phyloP scores from a whole-genome alignment of 73 alveolate species.

The Symbiodinium pilosum region DNA sequence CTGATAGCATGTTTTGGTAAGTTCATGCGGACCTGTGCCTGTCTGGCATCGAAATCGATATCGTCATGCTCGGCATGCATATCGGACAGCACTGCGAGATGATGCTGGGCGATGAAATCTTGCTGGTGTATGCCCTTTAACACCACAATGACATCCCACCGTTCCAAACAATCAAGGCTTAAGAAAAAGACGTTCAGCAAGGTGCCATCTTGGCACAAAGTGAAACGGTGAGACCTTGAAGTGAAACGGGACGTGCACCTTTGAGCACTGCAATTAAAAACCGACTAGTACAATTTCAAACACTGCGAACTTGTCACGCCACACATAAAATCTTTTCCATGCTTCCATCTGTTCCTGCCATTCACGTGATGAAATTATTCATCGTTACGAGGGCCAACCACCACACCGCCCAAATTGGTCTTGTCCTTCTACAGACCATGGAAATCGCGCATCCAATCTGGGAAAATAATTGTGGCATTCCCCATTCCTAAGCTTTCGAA shows the following conservation, averaged over 20 bases:
- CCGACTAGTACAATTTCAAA: no score
- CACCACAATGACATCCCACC: background rate
- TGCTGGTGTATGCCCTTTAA: background rate
- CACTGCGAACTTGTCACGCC: no score
- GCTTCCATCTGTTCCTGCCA: no score
- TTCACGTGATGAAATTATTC: no score
- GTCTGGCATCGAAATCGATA: background rate
- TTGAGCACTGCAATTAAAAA: background rate
- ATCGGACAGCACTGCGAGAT: background rate
- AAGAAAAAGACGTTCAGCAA: no score
- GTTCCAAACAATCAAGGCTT: background rate
- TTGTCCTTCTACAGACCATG: no score
- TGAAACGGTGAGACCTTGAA: background rate
- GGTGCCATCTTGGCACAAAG: background rate
- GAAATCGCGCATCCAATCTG: no score
- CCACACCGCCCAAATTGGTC: no score
- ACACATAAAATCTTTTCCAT: no score
- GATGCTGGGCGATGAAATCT: background rate
- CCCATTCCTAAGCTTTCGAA: no score
- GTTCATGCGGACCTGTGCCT: background rate
- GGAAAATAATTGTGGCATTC: no score
- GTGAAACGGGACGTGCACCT: background rate
- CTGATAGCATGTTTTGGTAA: background rate
- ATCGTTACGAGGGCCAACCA: no score
- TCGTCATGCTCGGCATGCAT: background rate